Conservation (phyloP, 306 rosid species). For the Aeschynomene evenia region DNA sequence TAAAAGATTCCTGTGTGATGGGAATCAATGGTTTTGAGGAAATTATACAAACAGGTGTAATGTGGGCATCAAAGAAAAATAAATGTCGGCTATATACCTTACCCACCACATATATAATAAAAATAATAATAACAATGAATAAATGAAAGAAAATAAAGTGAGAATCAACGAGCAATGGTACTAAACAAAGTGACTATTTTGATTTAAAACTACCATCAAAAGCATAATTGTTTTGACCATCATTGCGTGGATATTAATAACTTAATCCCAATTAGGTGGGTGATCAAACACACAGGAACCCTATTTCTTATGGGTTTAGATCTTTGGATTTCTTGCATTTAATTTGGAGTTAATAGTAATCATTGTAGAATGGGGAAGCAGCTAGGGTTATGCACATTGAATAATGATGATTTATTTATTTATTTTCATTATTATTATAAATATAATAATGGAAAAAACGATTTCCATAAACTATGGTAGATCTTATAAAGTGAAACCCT, state of each 20-base stretch:
- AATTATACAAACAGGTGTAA: constrained; percentile 32
- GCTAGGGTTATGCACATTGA: constrained; percentile 24
- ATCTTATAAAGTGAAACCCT: background rate
- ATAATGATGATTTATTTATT: constrained; percentile 24
- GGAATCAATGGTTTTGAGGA: constrained; percentile 26
- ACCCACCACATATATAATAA: constrained; percentile 41
- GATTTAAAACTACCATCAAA: constrained; percentile 29
- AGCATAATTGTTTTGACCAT: constrained; percentile 58
- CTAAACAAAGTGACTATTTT: constrained; percentile 29
- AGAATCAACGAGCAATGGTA: constrained; percentile 37
- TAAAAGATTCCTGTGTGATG: constrained; percentile 27
- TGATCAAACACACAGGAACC: constrained; percentile 23
- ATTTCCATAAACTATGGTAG: background rate
- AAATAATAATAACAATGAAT: background rate
- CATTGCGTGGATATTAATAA: constrained; percentile 32
- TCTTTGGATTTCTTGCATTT: constrained; percentile 17
- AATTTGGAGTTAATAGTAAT: constrained; percentile 25
- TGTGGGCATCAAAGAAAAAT: constrained; percentile 48
- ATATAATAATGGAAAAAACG: background rate
- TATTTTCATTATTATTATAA: too few relatives aligned
- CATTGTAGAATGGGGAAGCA: constrained; percentile 16
- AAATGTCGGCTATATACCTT: constrained; percentile 51
- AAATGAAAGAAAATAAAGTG: background rate
- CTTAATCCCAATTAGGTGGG: constrained; percentile 15
- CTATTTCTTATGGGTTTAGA: background rate